These are phyloP conservation scores for Tarenaya hassleriana DNA, from an alignment of 345 rosid genomes.

Conservation along the genomic window DNA sequence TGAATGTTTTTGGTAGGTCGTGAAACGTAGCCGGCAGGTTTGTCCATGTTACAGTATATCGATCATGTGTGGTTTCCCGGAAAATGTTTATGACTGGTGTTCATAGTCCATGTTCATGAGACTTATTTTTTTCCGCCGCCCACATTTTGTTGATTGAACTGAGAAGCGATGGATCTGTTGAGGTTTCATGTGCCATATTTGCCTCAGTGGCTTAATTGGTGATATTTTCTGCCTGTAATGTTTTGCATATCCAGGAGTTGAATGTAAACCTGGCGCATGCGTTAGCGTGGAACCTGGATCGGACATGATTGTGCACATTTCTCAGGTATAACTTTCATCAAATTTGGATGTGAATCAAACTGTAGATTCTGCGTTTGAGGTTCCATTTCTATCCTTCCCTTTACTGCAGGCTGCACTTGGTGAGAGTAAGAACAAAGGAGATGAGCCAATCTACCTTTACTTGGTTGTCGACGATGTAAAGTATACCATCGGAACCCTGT, in stretches of 20 bases:
- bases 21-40: background rate
- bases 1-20: conserved; percentile 1
- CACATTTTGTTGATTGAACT: background rate
- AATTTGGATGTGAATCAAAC: background rate
- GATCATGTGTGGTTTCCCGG: background rate
- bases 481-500: conserved; percentile 58
- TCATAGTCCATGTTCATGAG: background rate
- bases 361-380: background rate
- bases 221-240: background rate
- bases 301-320: conserved; percentile 44
- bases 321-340: conserved; percentile 65
- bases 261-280: conserved; percentile 44
- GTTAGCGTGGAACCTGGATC: conserved; percentile 31
- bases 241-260: conserved; percentile 43
- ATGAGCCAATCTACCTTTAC: conserved; percentile 30
- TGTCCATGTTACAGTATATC: background rate
- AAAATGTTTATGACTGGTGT: background rate
- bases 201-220: background rate
- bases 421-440: conserved; percentile 43
- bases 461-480: conserved; percentile 37
- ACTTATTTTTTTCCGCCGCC: background rate
- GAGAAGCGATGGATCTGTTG: background rate
- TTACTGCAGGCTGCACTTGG: conserved; percentile 55
- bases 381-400: conserved; percentile 2
- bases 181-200: background rate